These are phyloP conservation scores for Macrophomina tecta DNA, from an alignment of 2,329 filamentous ascomycete genomes.

Conservation along the genomic window DNA sequence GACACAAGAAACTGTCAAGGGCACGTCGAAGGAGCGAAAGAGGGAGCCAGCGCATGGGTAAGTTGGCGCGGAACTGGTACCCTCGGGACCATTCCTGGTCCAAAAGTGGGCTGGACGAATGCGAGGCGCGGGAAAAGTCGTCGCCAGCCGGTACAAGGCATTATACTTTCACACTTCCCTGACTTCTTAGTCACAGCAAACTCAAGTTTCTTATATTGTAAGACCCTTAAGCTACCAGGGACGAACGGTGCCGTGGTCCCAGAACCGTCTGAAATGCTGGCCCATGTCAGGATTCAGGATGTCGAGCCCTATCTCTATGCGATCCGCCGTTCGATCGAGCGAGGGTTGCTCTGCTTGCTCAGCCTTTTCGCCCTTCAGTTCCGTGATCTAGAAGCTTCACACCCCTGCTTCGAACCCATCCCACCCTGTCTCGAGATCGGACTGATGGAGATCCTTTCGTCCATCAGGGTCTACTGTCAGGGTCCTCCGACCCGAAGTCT, in stretches of 20 bases:
- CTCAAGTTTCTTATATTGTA: background rate
- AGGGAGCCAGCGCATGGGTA: background rate
- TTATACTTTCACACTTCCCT: background rate
- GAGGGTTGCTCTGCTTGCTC: background rate
- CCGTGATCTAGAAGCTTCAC: background rate
- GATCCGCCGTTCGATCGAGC: background rate
- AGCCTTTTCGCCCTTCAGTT: background rate
- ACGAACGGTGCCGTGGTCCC: background rate
- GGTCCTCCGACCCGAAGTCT: background rate
- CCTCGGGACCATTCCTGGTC: background rate
- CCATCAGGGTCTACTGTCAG: background rate
- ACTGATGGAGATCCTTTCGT: background rate
- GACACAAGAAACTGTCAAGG: background rate
- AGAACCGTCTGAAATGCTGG: conserved; percentile 1
- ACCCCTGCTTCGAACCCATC: background rate
- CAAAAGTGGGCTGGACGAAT: background rate
- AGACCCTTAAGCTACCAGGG: background rate
- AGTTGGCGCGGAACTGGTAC: too few relatives aligned
- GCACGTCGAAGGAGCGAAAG: background rate
- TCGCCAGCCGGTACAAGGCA: background rate
- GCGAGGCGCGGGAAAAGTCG: background rate
- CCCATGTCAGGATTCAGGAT: background rate
- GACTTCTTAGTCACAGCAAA: background rate
- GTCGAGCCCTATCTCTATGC: background rate
- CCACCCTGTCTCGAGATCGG: background rate